phyloP scores from a whole-genome alignment of 2,329 filamentous ascomycete genomes.

The Parasarocladium wereldwijsianum region DNA sequence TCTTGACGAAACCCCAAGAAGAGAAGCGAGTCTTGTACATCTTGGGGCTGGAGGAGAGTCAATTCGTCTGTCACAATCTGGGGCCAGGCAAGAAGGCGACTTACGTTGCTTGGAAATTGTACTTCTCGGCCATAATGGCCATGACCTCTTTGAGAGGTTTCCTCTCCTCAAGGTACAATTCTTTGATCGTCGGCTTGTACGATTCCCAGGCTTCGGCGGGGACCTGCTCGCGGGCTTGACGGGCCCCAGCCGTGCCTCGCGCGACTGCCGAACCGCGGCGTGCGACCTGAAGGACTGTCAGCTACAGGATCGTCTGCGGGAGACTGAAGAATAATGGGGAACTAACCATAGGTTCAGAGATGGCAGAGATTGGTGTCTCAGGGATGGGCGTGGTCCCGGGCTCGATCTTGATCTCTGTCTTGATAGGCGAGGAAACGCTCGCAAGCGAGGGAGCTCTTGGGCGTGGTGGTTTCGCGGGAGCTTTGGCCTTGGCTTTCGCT shows the following conservation, averaged over 20 bases:
- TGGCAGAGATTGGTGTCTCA: slow-evolving; percentile 12
- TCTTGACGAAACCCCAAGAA: slow-evolving; percentile 40
- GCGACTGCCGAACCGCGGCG: slow-evolving; percentile 15
- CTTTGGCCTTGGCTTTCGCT: slow-evolving; percentile 19
- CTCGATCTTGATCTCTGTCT: slow-evolving; percentile 16
- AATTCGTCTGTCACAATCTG: not conserved
- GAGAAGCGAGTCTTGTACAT: slow-evolving; percentile 43
- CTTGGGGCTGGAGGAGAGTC: slow-evolving; percentile 23
- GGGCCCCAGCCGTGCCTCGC: slow-evolving; percentile 16
- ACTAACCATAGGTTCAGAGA: slow-evolving; percentile 13
- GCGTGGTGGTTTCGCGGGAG: slow-evolving; percentile 17
- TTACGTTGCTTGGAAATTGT: slow-evolving; percentile 34
- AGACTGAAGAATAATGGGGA: not conserved
- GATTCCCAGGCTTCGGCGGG: slow-evolving; percentile 32
- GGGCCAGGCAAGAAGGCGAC: slow-evolving; percentile 8
- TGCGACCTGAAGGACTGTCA: slow-evolving; percentile 10
- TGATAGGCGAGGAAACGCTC: slow-evolving; percentile 10
- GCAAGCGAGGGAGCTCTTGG: slow-evolving; percentile 9
- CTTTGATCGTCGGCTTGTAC: slow-evolving; percentile 28
- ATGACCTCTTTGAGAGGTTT: slow-evolving; percentile 38
- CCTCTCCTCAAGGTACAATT: slow-evolving; percentile 32
- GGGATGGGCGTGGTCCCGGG: slow-evolving; percentile 15
- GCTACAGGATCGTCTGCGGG: not conserved
- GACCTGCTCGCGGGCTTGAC: slow-evolving; percentile 26
- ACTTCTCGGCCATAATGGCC: slow-evolving; percentile 32